Evolutionary conservation across 2,329 filamentous ascomycete species (phyloP).

Genomic region (Delphinella strobiligena): DNA sequence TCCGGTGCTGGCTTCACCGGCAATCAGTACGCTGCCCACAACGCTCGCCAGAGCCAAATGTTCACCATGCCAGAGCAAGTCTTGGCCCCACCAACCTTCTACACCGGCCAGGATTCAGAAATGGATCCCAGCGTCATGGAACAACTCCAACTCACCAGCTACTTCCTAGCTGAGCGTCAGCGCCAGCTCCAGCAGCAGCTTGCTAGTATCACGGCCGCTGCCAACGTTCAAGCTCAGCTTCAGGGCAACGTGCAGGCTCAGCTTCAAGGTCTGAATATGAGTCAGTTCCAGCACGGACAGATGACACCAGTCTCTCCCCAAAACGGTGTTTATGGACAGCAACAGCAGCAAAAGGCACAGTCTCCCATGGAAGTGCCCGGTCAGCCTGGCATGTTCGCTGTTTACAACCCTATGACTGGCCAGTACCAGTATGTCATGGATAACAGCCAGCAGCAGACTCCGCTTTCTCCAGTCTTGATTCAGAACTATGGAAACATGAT

Average conservation of each 20-base stretch:
- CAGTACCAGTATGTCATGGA: slow-evolving; percentile 75
- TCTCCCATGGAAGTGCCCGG: slow-evolving; percentile 53
- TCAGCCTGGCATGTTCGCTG: slow-evolving; percentile 66
- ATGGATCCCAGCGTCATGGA: slow-evolving; percentile 82
- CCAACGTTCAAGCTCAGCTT: slow-evolving; percentile 52
- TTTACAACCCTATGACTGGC: slow-evolving; percentile 77
- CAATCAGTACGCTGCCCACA: slow-evolving; percentile 33
- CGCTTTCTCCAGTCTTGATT: slow-evolving; percentile 20
- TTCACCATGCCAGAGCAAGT: slow-evolving; percentile 75
- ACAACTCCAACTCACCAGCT: slow-evolving; percentile 79
- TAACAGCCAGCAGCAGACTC: slow-evolving; percentile 42
- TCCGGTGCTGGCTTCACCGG: slow-evolving; percentile 37
- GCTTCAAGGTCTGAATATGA: slow-evolving; percentile 65
- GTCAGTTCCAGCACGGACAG: slow-evolving; percentile 18
- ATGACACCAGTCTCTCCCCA: slow-evolving; percentile 43
- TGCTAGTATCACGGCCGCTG: slow-evolving; percentile 67
- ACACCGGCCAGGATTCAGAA: slow-evolving; percentile 57
- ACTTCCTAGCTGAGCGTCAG: slow-evolving; percentile 88
- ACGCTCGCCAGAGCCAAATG: slow-evolving; percentile 36
- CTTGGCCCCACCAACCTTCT: slow-evolving; percentile 68
- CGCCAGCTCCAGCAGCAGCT: slow-evolving; percentile 91
- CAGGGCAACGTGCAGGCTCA: slow-evolving; percentile 52
- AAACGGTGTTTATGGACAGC: slow-evolving; percentile 51
- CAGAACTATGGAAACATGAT: slow-evolving; percentile 10
- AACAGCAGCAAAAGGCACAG: slow-evolving; percentile 54